Evolutionary conservation across 192 early-diverging fungal genomes (phyloP).

Genomic region (Gaertneriomyces semiglobifer): DNA sequence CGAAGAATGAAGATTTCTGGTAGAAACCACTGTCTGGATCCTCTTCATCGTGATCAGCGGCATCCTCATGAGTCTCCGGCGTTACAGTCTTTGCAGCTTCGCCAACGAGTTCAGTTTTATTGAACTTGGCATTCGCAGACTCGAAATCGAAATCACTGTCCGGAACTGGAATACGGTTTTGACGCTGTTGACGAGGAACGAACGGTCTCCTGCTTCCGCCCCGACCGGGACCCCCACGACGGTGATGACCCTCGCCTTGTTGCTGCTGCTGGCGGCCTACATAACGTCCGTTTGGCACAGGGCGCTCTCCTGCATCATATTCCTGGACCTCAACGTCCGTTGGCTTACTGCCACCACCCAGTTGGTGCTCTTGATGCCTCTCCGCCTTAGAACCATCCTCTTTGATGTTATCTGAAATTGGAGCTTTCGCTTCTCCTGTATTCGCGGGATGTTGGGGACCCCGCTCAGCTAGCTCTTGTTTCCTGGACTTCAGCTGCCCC

Average conservation of each 20-base stretch:
- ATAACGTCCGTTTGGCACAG: neutral
- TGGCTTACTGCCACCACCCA: no score
- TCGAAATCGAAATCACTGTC: constrained; percentile 95
- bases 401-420: constrained; percentile 15
- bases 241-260: neutral
- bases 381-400: no score
- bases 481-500: neutral
- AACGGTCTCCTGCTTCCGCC: constrained; percentile 34
- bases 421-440: neutral
- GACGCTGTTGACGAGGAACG: constrained; percentile 12
- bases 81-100: constrained; percentile 4
- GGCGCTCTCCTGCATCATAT: no score
- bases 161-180: constrained; percentile 55
- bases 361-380: no score
- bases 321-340: no score
- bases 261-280: constrained; percentile 33
- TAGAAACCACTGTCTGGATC: constrained; percentile 61
- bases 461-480: neutral
- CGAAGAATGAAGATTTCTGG: constrained; percentile 88
- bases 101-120: constrained; percentile 70
- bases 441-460: neutral
- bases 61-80: neutral
- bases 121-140: constrained; percentile 90
- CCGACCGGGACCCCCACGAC: constrained; percentile 31
- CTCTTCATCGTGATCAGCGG: constrained; percentile 47